Conservation (phyloP, 208 protist species). For the Tritrichomonas foetus region DNA sequence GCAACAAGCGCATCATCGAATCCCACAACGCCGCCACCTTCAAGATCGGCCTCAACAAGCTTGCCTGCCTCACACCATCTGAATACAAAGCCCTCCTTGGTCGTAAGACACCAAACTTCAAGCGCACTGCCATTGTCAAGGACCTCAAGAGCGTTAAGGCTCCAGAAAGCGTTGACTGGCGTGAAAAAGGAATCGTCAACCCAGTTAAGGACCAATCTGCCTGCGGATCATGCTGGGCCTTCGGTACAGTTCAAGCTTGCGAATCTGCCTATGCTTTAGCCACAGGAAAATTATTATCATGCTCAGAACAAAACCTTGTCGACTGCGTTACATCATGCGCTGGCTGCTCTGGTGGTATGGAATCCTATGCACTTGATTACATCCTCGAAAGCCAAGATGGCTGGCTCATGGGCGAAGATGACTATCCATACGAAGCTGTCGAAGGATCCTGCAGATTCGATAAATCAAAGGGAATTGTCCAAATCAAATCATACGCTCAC, state of each 20-base stretch:
- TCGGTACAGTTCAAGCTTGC: conserved; percentile 55
- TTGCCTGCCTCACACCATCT: conserved; percentile 1
- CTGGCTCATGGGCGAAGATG: not conserved
- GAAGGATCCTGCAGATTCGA: not conserved
- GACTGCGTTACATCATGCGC: conserved; percentile 45
- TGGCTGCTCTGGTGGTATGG: conserved; percentile 45
- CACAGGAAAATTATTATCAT: not conserved
- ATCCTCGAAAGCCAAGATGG: not conserved
- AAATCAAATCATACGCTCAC: not conserved
- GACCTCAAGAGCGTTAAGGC: conserved; percentile 21
- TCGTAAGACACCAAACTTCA: not conserved
- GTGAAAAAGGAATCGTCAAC: conserved; percentile 57
- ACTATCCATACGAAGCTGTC: conserved; percentile 7
- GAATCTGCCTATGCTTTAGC: not conserved
- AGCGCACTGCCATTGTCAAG: not conserved
- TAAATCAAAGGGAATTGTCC: not conserved
- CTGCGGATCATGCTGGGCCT: conserved; percentile 65
- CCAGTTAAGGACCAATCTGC: conserved; percentile 61
- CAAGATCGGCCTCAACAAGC: not conserved
- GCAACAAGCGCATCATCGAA: not conserved
- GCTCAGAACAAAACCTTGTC: conserved; percentile 47
- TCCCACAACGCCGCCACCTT: not conserved
- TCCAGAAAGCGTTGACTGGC: conserved; percentile 58
- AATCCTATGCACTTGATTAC: conserved; percentile 12
- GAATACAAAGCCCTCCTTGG: not conserved